phyloP scores from a whole-genome alignment of 164 flowering plant genomes.

The Cinnamomum micranthum region DNA sequence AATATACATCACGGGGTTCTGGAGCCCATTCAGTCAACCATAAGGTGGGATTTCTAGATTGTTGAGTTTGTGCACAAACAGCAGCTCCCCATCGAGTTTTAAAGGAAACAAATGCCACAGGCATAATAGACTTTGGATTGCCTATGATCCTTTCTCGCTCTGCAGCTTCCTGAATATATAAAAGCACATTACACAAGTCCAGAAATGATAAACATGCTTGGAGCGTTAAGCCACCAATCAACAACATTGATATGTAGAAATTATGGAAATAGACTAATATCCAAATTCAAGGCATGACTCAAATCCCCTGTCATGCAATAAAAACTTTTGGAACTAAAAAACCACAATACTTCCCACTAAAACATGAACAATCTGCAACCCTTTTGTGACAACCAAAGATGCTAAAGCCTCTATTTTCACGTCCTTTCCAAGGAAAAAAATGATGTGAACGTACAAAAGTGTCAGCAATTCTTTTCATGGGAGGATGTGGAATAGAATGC shows the following conservation, averaged over 20 bases:
- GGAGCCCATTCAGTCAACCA: conserved; percentile 98
- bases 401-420: neutral
- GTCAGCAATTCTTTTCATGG: neutral
- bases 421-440: neutral
- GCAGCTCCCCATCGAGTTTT: conserved; percentile 88
- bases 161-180: conserved; percentile 37
- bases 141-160: conserved; percentile 47
- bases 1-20: conserved; percentile 86
- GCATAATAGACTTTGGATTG: conserved; percentile 57
- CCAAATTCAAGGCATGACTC: neutral
- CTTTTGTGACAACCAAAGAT: neutral
- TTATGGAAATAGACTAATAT: neutral
- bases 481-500: neutral
- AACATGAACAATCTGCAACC: neutral
- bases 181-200: neutral
- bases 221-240: neutral
- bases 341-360: neutral
- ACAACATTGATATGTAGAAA: neutral
- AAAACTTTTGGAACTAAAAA: neutral
- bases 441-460: neutral
- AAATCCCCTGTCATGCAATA: neutral
- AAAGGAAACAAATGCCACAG: conserved; percentile 94
- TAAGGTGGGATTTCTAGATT: conserved; percentile 70
- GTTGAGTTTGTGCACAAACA: conserved; percentile 95
- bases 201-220: neutral